Conservation (phyloP, 352 stramenopile species). For the Globisporangium polare region DNA sequence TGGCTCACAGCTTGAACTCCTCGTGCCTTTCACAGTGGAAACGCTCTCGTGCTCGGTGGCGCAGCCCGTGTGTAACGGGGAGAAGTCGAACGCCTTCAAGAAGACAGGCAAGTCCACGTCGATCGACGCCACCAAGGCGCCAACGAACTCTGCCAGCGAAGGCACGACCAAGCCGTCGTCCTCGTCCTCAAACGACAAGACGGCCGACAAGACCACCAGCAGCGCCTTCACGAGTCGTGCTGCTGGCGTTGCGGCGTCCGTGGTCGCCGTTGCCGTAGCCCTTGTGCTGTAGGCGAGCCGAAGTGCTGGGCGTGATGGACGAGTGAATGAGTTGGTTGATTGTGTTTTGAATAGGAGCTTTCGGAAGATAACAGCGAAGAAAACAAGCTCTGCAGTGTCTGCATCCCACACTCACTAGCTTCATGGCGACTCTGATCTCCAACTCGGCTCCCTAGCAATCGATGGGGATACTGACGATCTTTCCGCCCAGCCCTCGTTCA, state of each 20-base stretch:
- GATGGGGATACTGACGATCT: too few species aligned
- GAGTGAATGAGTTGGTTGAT: background rate
- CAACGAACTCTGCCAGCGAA: slow-evolving; percentile 11
- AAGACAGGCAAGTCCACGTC: slow-evolving; percentile 22
- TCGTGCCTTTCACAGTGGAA: slow-evolving; percentile 22
- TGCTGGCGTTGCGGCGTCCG: slow-evolving; percentile 1
- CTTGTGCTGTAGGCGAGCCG: slow-evolving; percentile 9
- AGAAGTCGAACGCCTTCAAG: slow-evolving; percentile 50
- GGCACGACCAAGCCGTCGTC: slow-evolving; percentile 1
- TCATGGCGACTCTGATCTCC: too few species aligned
- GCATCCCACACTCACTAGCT: too few species aligned
- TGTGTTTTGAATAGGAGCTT: background rate
- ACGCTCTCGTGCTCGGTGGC: slow-evolving; percentile 40
- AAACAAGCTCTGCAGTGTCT: background rate
- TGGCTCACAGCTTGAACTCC: slow-evolving; percentile 6
- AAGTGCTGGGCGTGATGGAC: background rate
- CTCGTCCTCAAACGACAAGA: background rate
- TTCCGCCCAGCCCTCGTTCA: too few species aligned
- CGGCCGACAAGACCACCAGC: background rate
- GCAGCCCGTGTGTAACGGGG: slow-evolving; percentile 57
- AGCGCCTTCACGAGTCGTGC: background rate
- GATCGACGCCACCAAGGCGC: slow-evolving; percentile 9
- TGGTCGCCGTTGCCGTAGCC: background rate
- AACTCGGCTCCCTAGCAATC: too few species aligned
- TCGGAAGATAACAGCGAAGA: background rate